These are phyloP conservation scores for Claviceps maximensis DNA, from an alignment of 2,329 filamentous ascomycete species.

Conservation along the genomic window DNA sequence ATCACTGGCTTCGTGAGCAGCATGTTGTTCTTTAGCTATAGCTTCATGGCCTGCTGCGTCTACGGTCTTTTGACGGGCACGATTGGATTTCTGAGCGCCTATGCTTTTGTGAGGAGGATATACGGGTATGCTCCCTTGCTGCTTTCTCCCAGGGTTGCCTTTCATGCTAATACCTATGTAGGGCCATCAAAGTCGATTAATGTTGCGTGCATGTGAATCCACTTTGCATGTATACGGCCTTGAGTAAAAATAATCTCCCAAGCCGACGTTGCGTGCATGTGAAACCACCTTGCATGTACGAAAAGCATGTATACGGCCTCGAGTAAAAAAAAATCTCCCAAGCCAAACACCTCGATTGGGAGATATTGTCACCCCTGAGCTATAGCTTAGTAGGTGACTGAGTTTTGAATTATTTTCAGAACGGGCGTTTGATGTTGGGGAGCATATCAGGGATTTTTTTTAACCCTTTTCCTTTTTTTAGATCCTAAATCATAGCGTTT, in stretches of 20 bases:
- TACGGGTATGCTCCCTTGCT: slow-evolving; percentile 47
- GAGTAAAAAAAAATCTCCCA: too few relatives aligned
- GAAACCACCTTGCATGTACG: neutral
- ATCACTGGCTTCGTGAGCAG: slow-evolving; percentile 69
- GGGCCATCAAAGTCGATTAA: slow-evolving; percentile 39
- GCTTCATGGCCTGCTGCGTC: slow-evolving; percentile 65
- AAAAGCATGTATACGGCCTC: neutral
- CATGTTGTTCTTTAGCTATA: slow-evolving; percentile 76
- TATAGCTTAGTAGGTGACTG: too few relatives aligned
- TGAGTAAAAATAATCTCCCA: too few relatives aligned
- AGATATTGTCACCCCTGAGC: too few relatives aligned
- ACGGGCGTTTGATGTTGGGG: too few relatives aligned
- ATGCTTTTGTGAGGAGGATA: slow-evolving; percentile 71
- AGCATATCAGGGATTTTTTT: too few relatives aligned
- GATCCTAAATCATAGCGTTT: too few relatives aligned
- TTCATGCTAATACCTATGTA: slow-evolving; percentile 13
- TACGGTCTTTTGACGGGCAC: slow-evolving; percentile 75
- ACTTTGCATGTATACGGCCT: neutral
- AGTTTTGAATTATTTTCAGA: too few relatives aligned
- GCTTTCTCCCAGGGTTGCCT: neutral
- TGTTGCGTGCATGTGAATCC: neutral
- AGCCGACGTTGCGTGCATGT: neutral
- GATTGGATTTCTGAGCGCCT: slow-evolving; percentile 71
- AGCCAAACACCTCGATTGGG: too few relatives aligned
- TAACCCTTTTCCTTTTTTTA: too few relatives aligned